These are phyloP conservation scores for Diutina rugosa DNA, from an alignment of 1,139 yeast genomes.

Conservation along the genomic window DNA sequence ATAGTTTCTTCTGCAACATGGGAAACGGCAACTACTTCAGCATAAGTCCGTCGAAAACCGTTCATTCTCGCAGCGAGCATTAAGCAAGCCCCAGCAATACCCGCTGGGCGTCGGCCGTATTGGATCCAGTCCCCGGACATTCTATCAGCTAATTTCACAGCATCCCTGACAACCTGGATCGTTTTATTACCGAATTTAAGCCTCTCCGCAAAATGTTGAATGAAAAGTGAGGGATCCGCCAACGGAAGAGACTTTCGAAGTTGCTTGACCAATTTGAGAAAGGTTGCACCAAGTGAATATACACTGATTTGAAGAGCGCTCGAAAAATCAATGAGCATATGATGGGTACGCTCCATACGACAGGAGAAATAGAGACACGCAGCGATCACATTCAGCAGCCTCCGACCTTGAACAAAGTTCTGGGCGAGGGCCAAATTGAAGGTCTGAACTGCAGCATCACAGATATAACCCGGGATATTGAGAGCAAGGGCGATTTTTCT, in stretches of 20 bases:
- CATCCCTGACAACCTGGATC: constrained; percentile 73
- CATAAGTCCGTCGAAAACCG: constrained; percentile 80
- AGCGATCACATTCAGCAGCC: constrained; percentile 89
- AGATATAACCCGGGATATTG: constrained; percentile 68
- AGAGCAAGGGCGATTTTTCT: constrained; percentile 69
- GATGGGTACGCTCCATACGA: constrained; percentile 80
- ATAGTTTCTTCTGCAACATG: constrained; percentile 92
- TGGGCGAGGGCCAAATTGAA: constrained; percentile 74
- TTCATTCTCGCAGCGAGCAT: constrained; percentile 93
- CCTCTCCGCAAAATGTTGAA: constrained; percentile 85
- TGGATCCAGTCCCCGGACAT: constrained; percentile 95
- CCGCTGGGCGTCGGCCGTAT: constrained; percentile 96
- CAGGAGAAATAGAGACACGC: constrained; percentile 93
- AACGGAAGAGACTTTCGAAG: constrained; percentile 65
- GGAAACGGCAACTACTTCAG: constrained; percentile 90
- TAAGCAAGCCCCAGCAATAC: constrained; percentile 95
- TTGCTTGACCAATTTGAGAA: constrained; percentile 75
- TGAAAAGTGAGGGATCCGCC: constrained; percentile 89
- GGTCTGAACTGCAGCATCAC: constrained; percentile 83
- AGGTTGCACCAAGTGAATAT: constrained; percentile 90
- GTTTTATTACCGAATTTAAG: constrained; percentile 64
- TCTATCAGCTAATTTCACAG: constrained; percentile 72
- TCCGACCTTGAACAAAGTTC: constrained; percentile 89
- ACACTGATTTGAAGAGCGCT: constrained; percentile 84
- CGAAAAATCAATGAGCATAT: constrained; percentile 91